phyloP scores from a whole-genome alignment of 306 rosid genomes.

The Canavalia gladiata region DNA sequence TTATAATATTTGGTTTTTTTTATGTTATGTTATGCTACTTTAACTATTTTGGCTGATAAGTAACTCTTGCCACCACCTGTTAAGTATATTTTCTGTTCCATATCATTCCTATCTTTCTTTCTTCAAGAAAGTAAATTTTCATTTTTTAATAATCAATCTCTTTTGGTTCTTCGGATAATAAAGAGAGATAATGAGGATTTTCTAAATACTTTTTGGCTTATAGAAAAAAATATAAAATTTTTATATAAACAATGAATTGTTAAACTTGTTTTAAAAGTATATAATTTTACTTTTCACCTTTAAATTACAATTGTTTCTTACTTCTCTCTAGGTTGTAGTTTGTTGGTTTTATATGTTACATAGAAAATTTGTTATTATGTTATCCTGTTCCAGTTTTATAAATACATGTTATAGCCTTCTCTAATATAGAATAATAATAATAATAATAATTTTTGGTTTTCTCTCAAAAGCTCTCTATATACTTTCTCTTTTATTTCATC shows the following conservation, averaged over 20 bases:
- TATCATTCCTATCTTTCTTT: conserved; percentile 14
- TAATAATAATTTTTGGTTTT: too few relatives aligned
- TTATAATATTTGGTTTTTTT: conserved; percentile 1
- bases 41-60: conserved; percentile 18
- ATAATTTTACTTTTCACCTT: not conserved
- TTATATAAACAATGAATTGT: conserved; percentile 18
- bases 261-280: conserved; percentile 5
- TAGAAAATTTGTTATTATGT: too few relatives aligned
- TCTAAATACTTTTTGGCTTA: not conserved
- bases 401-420: too few relatives aligned
- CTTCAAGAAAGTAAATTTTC: conserved; percentile 25
- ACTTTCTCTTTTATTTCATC: too few relatives aligned
- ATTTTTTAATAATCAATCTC: not conserved
- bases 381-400: too few relatives aligned
- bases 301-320: not conserved
- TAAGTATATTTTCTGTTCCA: conserved; percentile 28
- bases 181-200: conserved; percentile 12
- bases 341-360: conserved; percentile 16
- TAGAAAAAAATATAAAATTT: not conserved
- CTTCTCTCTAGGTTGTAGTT: conserved; percentile 1
- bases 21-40: conserved; percentile 21
- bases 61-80: conserved; percentile 21
- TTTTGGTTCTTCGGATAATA: conserved; percentile 5
- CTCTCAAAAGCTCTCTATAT: too few relatives aligned
- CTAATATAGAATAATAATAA: too few relatives aligned